Evolutionary conservation across 83 land plant species (phyloP).

Genomic region (Diphasiastrum complanatum): DNA sequence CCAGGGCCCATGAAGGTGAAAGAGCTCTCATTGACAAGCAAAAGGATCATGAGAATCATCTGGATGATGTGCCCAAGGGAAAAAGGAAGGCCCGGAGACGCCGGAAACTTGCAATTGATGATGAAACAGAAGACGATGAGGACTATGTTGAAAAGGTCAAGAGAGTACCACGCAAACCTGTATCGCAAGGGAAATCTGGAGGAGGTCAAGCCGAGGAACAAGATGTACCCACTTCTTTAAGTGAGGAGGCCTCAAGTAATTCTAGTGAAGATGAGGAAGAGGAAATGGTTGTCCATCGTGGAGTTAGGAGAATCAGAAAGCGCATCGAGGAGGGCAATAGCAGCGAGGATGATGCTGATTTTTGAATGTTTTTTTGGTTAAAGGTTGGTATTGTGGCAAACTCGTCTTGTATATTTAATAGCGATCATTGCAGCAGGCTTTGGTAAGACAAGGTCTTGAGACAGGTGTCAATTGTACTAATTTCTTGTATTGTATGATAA

Average conservation of each 20-base stretch:
- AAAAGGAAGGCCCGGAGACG: slow-evolving; percentile 7
- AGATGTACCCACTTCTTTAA: slow-evolving; percentile 7
- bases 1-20: not conserved
- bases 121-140: not conserved
- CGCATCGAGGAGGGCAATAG: slow-evolving; percentile 1
- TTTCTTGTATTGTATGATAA: too few species aligned
- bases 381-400: too few species aligned
- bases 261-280: slow-evolving; percentile 18
- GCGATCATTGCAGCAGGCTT: too few species aligned
- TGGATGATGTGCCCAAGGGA: slow-evolving; percentile 13
- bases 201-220: slow-evolving; percentile 10
- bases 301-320: not conserved
- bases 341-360: not conserved
- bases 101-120: slow-evolving; percentile 10
- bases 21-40: not conserved
- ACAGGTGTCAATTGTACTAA: too few species aligned
- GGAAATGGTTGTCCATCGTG: slow-evolving; percentile 18
- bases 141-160: not conserved
- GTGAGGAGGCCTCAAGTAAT: slow-evolving; percentile 16
- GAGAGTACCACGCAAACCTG: not conserved
- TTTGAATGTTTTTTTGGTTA: too few species aligned
- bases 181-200: not conserved
- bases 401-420: too few species aligned
- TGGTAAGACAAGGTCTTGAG: too few species aligned
- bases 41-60: not conserved